phyloP scores from a whole-genome alignment of 2,329 filamentous ascomycete species.

The Metarhizium sp. region DNA sequence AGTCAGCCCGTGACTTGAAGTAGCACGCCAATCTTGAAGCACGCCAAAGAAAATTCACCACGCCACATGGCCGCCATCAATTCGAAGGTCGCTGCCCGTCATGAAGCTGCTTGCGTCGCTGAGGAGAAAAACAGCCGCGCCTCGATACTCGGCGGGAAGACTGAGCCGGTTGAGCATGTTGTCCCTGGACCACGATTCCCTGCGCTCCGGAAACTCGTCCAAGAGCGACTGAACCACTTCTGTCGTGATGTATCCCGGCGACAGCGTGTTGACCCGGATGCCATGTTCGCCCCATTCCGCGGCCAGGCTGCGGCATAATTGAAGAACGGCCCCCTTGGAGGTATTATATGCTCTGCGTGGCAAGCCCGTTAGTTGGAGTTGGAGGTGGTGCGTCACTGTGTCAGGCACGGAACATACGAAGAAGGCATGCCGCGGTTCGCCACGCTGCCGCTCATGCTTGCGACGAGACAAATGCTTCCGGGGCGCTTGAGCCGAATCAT shows the following conservation, averaged over 20 bases:
- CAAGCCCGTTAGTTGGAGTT: too few species aligned
- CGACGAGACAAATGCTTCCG: slow-evolving; percentile 48
- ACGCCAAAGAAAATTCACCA: not conserved
- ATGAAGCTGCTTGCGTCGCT: slow-evolving; percentile 56
- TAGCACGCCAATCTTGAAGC: too few species aligned
- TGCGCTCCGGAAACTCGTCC: slow-evolving; percentile 52
- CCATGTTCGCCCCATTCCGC: slow-evolving; percentile 53
- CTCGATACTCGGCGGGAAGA: slow-evolving; percentile 48
- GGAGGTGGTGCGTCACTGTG: too few species aligned
- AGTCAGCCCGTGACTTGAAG: too few species aligned
- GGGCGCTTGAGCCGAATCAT: slow-evolving; percentile 41
- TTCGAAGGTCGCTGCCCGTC: slow-evolving; percentile 46
- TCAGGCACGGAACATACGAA: too few species aligned
- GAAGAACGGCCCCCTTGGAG: slow-evolving; percentile 55
- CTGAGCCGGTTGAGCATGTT: slow-evolving; percentile 63
- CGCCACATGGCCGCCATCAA: slow-evolving; percentile 43
- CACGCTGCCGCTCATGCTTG: slow-evolving; percentile 45
- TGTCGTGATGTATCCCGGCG: slow-evolving; percentile 58
- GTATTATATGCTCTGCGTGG: slow-evolving; percentile 58
- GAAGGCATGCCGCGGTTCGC: slow-evolving; percentile 44
- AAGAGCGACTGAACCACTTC: slow-evolving; percentile 67
- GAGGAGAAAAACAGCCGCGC: slow-evolving; percentile 50
- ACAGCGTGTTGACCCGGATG: slow-evolving; percentile 61
- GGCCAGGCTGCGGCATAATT: slow-evolving; percentile 52
- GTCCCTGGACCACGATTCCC: slow-evolving; percentile 55